Percentiles rank a stretch among this genome's conserved stretches.
Conservation (phyloP, 805 yeast species). For the Tetrapisispora fleetii region DNA sequence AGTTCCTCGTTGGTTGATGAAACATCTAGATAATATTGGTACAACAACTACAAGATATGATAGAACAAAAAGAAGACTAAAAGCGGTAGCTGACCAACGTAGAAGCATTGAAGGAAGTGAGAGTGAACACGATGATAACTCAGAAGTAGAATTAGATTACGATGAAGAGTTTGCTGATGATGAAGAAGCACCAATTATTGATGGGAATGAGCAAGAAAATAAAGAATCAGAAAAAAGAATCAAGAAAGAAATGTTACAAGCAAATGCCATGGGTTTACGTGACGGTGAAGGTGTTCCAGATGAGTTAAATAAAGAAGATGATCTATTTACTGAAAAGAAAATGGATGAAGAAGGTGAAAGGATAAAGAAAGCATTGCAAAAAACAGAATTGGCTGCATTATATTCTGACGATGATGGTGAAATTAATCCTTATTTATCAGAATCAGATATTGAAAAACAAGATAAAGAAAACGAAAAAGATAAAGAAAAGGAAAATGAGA, state of each 20-base stretch:
- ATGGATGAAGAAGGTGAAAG: slow-evolving; percentile 88
- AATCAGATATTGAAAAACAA: slow-evolving; percentile 58
- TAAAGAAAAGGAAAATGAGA: slow-evolving; percentile 36
- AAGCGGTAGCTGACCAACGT: slow-evolving; percentile 38
- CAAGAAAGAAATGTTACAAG: slow-evolving; percentile 75
- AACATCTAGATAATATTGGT: slow-evolving; percentile 62
- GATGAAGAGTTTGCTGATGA: slow-evolving; percentile 98
- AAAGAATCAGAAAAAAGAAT: slow-evolving; percentile 78
- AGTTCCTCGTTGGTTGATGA: slow-evolving; percentile 94
- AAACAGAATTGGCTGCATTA: slow-evolving; percentile 71
- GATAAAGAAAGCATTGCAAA: slow-evolving; percentile 70
- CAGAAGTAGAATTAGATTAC: slow-evolving; percentile 84
- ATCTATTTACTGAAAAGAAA: slow-evolving; percentile 60
- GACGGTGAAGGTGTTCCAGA: slow-evolving; percentile 49
- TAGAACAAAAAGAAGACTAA: slow-evolving; percentile 37
- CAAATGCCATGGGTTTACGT: slow-evolving; percentile 56
- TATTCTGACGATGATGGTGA: slow-evolving; percentile 82
- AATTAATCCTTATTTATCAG: slow-evolving; percentile 69
- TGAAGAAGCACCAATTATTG: slow-evolving; percentile 96
- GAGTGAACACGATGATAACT: slow-evolving; percentile 46
- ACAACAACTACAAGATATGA: slow-evolving; percentile 42
- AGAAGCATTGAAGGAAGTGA: slow-evolving; percentile 31
- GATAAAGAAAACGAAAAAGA: slow-evolving; percentile 37
- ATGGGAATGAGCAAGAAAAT: slow-evolving; percentile 90
- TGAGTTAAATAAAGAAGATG: slow-evolving; percentile 60